Conservation (phyloP, 306 rosid genomes). For the Bauhinia variegata region DNA sequence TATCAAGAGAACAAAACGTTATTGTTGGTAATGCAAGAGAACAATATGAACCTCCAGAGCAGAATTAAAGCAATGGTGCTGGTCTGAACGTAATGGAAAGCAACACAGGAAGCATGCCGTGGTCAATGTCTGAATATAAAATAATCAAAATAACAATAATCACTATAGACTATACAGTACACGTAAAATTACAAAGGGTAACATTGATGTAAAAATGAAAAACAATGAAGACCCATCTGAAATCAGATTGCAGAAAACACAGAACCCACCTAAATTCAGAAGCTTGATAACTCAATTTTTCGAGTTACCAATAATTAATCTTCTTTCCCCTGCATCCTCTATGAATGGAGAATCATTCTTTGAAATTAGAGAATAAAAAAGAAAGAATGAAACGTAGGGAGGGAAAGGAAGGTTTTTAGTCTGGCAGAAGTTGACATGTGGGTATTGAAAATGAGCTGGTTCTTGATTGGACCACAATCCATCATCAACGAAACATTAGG, state of each 20-base stretch:
- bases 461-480: conserved; percentile 52
- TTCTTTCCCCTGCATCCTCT: conserved; percentile 12
- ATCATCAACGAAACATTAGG: conserved; percentile 39
- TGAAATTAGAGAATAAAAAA: conserved; percentile 30
- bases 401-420: conserved; percentile 25
- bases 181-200: background rate
- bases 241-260: conserved; percentile 16
- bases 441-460: conserved; percentile 51
- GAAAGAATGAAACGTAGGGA: conserved; percentile 23
- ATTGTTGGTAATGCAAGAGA: conserved; percentile 27
- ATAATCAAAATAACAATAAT: conserved; percentile 1
- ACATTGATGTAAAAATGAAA: conserved; percentile 22
- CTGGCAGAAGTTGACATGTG: conserved; percentile 47
- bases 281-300: conserved; percentile 29
- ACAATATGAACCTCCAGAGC: conserved; percentile 24
- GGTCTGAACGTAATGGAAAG: conserved; percentile 46
- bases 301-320: conserved; percentile 30
- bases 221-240: background rate
- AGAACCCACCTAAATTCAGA: conserved; percentile 51
- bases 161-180: background rate
- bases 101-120: conserved; percentile 28
- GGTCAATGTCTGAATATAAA: conserved; percentile 42
- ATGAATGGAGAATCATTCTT: conserved; percentile 27
- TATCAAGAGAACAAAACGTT: background rate
- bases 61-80: conserved; percentile 37